Evolutionary conservation across 495 filamentous ascomycete genomes (phyloP).

Genomic region (Tuber borchii): DNA sequence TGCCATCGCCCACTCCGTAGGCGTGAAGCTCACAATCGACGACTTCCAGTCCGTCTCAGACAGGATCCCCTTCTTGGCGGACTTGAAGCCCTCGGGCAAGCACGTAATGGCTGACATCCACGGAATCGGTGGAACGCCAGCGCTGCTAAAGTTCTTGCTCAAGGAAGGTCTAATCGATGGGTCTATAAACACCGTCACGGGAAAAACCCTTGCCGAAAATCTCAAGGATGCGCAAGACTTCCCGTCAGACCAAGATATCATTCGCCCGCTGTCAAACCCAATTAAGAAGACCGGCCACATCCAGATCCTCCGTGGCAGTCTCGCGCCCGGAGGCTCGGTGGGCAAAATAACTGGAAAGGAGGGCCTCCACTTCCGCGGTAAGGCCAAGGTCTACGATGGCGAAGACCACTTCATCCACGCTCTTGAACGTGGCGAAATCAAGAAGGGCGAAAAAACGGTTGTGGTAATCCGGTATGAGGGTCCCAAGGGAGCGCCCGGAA

Average conservation of each 20-base stretch:
- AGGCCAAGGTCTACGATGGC: slow-evolving; percentile 77
- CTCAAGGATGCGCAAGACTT: slow-evolving; percentile 70
- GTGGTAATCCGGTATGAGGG: slow-evolving; percentile 96
- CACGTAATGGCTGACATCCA: slow-evolving; percentile 91
- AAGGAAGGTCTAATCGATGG: slow-evolving; percentile 86
- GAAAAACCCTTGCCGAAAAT: slow-evolving; percentile 89
- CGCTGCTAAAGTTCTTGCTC: slow-evolving; percentile 84
- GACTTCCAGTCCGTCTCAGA: slow-evolving; percentile 96
- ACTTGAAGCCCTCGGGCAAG: slow-evolving; percentile 94
- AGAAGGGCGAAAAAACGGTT: slow-evolving; percentile 95
- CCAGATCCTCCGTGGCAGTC: slow-evolving; percentile 85
- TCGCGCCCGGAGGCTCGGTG: slow-evolving; percentile 86
- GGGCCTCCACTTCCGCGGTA: slow-evolving; percentile 78
- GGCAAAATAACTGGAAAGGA: slow-evolving; percentile 99
- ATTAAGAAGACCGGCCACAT: slow-evolving; percentile 95
- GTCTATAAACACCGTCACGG: slow-evolving; percentile 83
- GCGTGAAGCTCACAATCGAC: slow-evolving; percentile 88
- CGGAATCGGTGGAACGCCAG: slow-evolving; percentile 84
- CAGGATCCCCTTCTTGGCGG: slow-evolving; percentile 84
- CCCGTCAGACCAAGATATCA: slow-evolving; percentile 78
- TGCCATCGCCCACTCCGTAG: slow-evolving; percentile 90
- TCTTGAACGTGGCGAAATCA: slow-evolving; percentile 74
- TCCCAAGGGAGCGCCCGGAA: slow-evolving; percentile 70
- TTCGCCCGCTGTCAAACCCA: slow-evolving; percentile 82
- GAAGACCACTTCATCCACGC: slow-evolving; percentile 74